phyloP scores from a whole-genome alignment of 768 basidiomycete genomes.

The Boletellus ananas region DNA sequence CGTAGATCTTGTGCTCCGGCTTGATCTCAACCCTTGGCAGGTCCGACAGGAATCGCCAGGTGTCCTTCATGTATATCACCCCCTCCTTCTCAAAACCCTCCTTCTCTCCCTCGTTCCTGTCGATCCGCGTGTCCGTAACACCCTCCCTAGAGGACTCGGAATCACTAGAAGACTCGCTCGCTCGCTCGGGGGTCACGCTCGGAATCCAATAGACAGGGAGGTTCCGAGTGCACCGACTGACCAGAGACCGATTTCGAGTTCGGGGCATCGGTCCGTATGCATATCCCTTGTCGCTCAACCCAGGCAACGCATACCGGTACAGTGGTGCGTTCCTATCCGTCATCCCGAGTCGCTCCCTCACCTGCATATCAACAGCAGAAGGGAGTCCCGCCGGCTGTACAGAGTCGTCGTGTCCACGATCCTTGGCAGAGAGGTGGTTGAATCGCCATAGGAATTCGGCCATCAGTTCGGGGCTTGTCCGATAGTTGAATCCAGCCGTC shows the following conservation, averaged over 20 bases:
- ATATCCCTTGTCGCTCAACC: too few species aligned
- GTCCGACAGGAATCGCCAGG: constrained; percentile 1
- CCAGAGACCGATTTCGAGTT: too few species aligned
- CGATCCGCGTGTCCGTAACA: too few species aligned
- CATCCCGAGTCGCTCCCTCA: not conserved
- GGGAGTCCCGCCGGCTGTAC: not conserved
- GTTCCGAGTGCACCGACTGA: too few species aligned
- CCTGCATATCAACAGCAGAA: not conserved
- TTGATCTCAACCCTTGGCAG: not conserved
- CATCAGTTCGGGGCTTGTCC: not conserved
- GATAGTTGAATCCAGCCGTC: too few species aligned
- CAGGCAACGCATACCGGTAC: not conserved
- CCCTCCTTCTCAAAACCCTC: too few species aligned
- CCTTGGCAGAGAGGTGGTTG: not conserved
- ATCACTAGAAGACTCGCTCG: not conserved
- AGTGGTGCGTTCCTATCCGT: not conserved
- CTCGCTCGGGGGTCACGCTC: not conserved
- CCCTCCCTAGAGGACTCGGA: too few species aligned
- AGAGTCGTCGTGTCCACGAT: not conserved
- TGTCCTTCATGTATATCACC: too few species aligned
- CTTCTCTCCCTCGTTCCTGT: not conserved
- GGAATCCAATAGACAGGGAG: not conserved
- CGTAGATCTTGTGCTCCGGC: constrained; percentile 3
- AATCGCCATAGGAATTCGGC: constrained; percentile 1
- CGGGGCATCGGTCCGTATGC: too few species aligned